Evolutionary conservation across 1,284 basidiomycete genomes (phyloP).

Genomic region (Ganoderma leucocontextum): DNA sequence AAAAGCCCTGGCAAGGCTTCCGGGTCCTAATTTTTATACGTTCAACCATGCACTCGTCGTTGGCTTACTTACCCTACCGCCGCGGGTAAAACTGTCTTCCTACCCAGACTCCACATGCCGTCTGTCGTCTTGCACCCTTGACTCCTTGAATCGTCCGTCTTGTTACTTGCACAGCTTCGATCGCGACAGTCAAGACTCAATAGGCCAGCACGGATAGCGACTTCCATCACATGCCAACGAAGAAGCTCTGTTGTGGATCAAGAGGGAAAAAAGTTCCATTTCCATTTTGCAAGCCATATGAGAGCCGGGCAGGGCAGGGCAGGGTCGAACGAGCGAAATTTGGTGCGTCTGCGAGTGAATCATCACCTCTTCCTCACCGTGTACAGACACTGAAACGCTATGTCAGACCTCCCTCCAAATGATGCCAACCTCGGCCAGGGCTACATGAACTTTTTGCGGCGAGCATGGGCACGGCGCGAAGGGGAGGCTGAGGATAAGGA

Average conservation of each 20-base stretch:
- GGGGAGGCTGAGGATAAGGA: constrained; percentile 83
- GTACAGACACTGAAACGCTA: neutral
- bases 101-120: too few relatives aligned
- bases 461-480: constrained; percentile 88
- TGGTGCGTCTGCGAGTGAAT: constrained; percentile 92
- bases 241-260: too few relatives aligned
- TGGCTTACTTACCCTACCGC: too few relatives aligned
- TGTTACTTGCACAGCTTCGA: too few relatives aligned
- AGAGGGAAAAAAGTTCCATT: neutral
- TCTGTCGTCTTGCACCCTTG: too few relatives aligned
- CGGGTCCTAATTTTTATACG: too few relatives aligned
- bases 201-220: too few relatives aligned
- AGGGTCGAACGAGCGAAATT: constrained; percentile 73
- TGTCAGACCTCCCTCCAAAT: constrained; percentile 80
- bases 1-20: too few relatives aligned
- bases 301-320: constrained; percentile 53
- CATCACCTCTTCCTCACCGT: neutral
- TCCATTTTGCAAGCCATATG: constrained; percentile 59
- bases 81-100: too few relatives aligned
- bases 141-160: too few relatives aligned
- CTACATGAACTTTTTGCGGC: constrained; percentile 92
- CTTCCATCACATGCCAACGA: neutral
- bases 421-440: constrained; percentile 94
- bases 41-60: too few relatives aligned
- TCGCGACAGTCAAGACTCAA: too few relatives aligned